Conservation (phyloP, 169 alveolate genomes). For the Babesia divergens region DNA sequence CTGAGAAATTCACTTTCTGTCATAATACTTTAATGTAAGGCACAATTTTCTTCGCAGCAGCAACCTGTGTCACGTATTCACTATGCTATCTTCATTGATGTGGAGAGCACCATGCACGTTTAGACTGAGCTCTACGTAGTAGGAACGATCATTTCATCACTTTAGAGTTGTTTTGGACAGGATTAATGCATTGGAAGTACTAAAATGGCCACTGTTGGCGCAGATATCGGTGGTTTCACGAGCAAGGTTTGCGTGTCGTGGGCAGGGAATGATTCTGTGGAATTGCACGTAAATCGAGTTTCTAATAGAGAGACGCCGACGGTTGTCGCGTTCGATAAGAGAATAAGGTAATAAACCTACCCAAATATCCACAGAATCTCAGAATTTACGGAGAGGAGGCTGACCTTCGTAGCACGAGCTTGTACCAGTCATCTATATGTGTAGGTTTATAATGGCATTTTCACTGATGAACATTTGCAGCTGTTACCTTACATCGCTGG, state of each 20-base stretch:
- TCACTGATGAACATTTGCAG: background rate
- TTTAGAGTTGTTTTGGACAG: too few species aligned
- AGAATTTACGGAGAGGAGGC: slow-evolving; percentile 67
- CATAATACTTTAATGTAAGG: too few species aligned
- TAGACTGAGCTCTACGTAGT: too few species aligned
- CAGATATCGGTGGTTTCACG: slow-evolving; percentile 58
- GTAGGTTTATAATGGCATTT: background rate
- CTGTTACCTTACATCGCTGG: slow-evolving; percentile 33
- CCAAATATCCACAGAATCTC: background rate
- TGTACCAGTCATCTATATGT: slow-evolving; percentile 8
- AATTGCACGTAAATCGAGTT: slow-evolving; percentile 54
- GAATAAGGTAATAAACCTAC: slow-evolving; percentile 16
- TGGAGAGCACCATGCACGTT: too few species aligned
- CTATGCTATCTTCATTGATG: too few species aligned
- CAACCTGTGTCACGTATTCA: too few species aligned
- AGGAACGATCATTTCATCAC: too few species aligned
- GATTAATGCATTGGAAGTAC: too few species aligned
- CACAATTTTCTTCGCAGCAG: too few species aligned
- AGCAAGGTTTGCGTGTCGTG: slow-evolving; percentile 43
- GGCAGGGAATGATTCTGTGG: slow-evolving; percentile 27
- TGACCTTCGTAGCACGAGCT: slow-evolving; percentile 46
- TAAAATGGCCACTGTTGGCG: slow-evolving; percentile 41
- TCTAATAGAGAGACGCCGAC: slow-evolving; percentile 64
- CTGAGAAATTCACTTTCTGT: background rate
- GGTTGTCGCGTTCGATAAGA: slow-evolving; percentile 52